Evolutionary conservation across 192 early-diverging fungal genomes (phyloP), one percentile per base, ranked within the genome.

Genomic region (Podila epicladia): DNA sequence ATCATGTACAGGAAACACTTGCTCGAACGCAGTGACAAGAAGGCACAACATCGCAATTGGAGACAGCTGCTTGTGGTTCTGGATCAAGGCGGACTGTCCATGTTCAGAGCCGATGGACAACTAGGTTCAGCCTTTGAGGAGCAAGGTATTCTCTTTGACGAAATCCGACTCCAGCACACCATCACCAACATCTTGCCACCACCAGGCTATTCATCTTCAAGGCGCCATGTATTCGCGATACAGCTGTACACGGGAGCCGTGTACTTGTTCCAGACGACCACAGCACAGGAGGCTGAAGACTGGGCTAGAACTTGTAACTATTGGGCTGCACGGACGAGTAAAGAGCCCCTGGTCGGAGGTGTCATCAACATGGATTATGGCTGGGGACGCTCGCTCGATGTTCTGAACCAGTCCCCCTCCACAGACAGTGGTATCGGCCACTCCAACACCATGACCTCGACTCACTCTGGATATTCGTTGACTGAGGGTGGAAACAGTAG

Each of bases 331-430:
- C 80, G 96, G 31, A 92, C 91, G 57, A 95, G 93, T 65, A 96
- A 94, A 82, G 96, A 96, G 71, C 97, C 97, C 2, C 82, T 98
- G 75, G 75, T 87, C 9, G 97, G 97, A 48, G 95, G 94, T 33
- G 91, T 95, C 3, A 92, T 94, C 67, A 98, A 94, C 68, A 90
- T 94, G 83, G 97, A 99, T 69, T 97, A 95, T 69, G 97, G 97
- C 4, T 99, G 97, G 97, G 91, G 92, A 63, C 64, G 73, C 24
- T 85, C 83, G 13, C 45, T 90, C 20, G 72, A 86, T 17, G 33
- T 62, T 28, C n/a, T 70, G 49, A 32, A 67, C 13, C 65, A 67
- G 51, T 50, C 32, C n/a, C 28, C 38, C 29, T 26, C 49, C 15
- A 33, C 32, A 7, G 48, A 32, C 48, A 62, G 58, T 37, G 29